phyloP scores from a whole-genome alignment of 1,284 basidiomycete genomes.

The Ganoderma lucidum region DNA sequence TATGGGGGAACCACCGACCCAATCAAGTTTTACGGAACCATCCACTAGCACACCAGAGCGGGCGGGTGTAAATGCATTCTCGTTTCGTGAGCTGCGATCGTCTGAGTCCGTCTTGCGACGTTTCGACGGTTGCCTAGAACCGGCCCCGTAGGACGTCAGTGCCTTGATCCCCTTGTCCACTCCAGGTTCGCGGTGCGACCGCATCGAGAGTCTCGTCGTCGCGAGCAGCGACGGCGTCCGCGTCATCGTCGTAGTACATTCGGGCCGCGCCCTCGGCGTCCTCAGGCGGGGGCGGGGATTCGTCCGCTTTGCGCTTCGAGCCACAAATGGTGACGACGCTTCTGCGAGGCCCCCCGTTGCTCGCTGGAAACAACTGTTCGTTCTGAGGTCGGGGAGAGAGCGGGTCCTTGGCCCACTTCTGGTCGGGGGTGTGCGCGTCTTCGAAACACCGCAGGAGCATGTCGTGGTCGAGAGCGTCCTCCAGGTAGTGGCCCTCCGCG shows the following conservation, averaged over 20 bases:
- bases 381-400: not conserved
- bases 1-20: not conserved
- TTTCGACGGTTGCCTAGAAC: not conserved
- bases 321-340: not conserved
- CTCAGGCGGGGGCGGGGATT: not conserved
- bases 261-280: not conserved
- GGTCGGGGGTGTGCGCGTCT: constrained; percentile 7
- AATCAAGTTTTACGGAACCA: not conserved
- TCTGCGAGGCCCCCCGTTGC: not conserved
- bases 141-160: not conserved
- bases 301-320: not conserved
- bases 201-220: not conserved
- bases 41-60: not conserved
- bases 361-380: not conserved
- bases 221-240: not conserved
- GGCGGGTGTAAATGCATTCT: not conserved
- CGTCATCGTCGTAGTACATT: not conserved
- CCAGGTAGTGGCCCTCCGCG: not conserved
- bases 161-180: not conserved
- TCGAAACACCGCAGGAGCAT: constrained; percentile 8
- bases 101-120: not conserved
- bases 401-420: not conserved
- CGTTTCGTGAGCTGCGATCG: not conserved
- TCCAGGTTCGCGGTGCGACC: not conserved
- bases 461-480: constrained; percentile 6